phyloP scores from a whole-genome alignment of 306 rosid species.

The Acmispon strigosus region DNA sequence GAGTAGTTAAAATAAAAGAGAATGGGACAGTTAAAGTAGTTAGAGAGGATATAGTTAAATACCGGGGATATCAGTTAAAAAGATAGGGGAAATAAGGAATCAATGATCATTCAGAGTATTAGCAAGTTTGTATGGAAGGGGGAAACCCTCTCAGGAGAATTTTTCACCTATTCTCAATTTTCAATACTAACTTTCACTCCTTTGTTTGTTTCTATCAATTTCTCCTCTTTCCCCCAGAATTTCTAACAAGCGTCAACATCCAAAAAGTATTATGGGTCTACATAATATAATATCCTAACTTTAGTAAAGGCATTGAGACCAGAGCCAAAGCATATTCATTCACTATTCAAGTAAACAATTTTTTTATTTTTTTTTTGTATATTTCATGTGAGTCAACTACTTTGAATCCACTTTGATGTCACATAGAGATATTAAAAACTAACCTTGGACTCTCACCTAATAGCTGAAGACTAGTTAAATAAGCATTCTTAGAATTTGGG shows the following conservation, averaged over 20 bases:
- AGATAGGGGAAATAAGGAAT: not conserved
- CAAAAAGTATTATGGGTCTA: not conserved
- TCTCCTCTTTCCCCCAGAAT: not conserved
- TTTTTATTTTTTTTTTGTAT: not conserved
- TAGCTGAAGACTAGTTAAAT: no score
- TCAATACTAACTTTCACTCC: not conserved
- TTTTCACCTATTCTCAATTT: not conserved
- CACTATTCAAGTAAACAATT: not conserved
- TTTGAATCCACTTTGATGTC: not conserved
- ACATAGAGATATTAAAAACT: not conserved
- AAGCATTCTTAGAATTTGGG: no score
- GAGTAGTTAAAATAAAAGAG: not conserved
- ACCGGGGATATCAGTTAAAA: not conserved
- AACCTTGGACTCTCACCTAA: not conserved
- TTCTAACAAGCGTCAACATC: conserved; percentile 6
- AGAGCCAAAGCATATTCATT: not conserved
- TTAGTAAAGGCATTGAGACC: not conserved
- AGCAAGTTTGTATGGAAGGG: not conserved
- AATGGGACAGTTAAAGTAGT: not conserved
- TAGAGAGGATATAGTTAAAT: not conserved
- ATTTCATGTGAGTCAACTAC: not conserved
- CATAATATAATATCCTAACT: not conserved
- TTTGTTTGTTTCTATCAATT: not conserved
- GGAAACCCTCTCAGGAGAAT: not conserved
- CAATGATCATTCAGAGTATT: not conserved